Conservation (phyloP, 1,284 basidiomycete species). For the Pseudozyma sp. region DNA sequence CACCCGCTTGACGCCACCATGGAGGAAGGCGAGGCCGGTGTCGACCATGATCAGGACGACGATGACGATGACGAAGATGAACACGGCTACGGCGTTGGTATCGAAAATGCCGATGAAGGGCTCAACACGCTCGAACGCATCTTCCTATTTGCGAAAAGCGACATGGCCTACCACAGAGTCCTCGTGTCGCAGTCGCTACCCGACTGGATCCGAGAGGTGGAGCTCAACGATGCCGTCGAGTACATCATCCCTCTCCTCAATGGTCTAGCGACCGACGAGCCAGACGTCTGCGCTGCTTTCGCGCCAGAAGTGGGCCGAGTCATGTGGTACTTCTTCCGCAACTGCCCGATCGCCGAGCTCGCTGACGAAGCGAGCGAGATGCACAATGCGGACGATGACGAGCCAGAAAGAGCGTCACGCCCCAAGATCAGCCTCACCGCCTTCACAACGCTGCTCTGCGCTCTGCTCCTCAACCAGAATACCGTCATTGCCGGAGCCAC, state of each 20-base stretch:
- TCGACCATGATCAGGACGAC: conserved; percentile 15
- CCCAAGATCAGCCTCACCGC: conserved; percentile 80
- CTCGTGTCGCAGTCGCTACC: conserved; percentile 75
- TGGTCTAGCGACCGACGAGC: conserved; percentile 89
- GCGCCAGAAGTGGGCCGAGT: conserved; percentile 83
- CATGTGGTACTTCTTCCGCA: conserved; percentile 94
- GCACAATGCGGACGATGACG: conserved; percentile 41
- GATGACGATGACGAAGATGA: conserved; percentile 24
- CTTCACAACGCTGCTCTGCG: conserved; percentile 91
- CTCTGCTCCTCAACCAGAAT: conserved; percentile 84
- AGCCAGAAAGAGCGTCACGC: conserved; percentile 50
- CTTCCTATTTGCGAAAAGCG: conserved; percentile 89
- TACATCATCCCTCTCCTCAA: conserved; percentile 92
- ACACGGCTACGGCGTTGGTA: conserved; percentile 19
- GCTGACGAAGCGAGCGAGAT: conserved; percentile 38
- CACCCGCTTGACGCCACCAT: conserved; percentile 28
- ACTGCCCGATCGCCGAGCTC: conserved; percentile 69
- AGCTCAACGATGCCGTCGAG: conserved; percentile 88
- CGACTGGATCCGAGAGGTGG: conserved; percentile 69
- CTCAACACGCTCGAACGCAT: conserved; percentile 88
- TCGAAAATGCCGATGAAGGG: conserved; percentile 52
- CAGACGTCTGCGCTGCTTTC: conserved; percentile 89
- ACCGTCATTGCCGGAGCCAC: conserved; percentile 79
- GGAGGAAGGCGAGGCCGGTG: conserved; percentile 14
- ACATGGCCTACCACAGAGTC: conserved; percentile 81